Percentiles rank a stretch among this genome's conserved stretches.
phyloP scores from a whole-genome alignment of 164 flowering plant genomes.

The Paratinospora sagittata region DNA sequence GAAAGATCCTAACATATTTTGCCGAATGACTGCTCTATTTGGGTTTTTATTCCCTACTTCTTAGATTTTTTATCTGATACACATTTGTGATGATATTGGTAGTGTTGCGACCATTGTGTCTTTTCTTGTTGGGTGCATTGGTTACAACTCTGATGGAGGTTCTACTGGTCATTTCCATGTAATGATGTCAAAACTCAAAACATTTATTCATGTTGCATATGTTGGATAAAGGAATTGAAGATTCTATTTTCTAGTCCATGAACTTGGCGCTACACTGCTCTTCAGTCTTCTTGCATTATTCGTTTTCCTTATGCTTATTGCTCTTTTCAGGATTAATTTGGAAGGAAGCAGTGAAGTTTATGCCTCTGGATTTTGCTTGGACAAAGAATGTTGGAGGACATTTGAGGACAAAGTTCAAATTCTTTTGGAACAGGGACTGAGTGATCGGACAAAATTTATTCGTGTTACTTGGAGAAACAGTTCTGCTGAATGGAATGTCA shows the following conservation, averaged over 20 bases:
- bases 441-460: conserved; percentile 65
- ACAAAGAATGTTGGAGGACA: conserved; percentile 88
- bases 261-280: neutral
- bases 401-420: conserved; percentile 65
- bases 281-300: neutral
- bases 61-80: neutral
- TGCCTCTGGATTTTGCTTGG: conserved; percentile 71
- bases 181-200: neutral
- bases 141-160: neutral
- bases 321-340: conserved; percentile 55
- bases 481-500: conserved; percentile 35
- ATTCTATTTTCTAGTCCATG: neutral
- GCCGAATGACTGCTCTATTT: neutral
- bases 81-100: neutral
- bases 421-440: conserved; percentile 55
- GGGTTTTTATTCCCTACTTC: neutral
- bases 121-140: neutral
- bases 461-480: conserved; percentile 73
- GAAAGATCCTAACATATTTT: neutral
- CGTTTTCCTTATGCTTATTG: neutral
- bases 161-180: neutral
- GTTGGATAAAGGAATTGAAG: no score
- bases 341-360: conserved; percentile 40
- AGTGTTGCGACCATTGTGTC: neutral
- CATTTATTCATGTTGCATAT: neutral